These are phyloP conservation scores for Phialophora macrospora DNA, from an alignment of 2,329 filamentous ascomycete species.

Conservation along the genomic window DNA sequence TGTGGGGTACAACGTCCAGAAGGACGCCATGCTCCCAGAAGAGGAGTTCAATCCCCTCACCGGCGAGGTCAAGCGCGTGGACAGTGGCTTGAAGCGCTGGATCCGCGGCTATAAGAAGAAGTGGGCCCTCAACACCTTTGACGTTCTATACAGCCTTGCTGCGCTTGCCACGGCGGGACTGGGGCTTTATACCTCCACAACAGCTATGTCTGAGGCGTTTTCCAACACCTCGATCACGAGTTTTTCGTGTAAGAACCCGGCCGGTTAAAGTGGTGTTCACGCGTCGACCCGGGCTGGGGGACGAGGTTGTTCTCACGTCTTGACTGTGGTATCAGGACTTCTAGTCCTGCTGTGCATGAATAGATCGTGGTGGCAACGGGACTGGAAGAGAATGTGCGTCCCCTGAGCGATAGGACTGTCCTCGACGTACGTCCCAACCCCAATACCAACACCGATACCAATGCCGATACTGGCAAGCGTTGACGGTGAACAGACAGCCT, in stretches of 20 bases:
- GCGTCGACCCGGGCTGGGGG: background rate
- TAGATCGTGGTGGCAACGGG: no score
- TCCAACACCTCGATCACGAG: conserved; percentile 6
- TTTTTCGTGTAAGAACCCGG: conserved; percentile 10
- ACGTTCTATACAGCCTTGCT: conserved; percentile 7
- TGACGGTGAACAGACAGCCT: no score
- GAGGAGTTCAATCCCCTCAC: conserved; percentile 38
- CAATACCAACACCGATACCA: no score
- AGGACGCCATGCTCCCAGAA: conserved; percentile 37
- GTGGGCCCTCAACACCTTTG: conserved; percentile 23
- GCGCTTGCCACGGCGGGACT: conserved; percentile 5
- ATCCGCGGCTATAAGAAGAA: conserved; percentile 38
- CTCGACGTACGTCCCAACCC: no score
- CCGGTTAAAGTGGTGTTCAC: background rate
- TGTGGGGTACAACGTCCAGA: conserved; percentile 40
- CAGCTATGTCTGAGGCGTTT: conserved; percentile 5
- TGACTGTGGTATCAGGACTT: no score
- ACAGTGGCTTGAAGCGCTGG: conserved; percentile 26
- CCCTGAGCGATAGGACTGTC: no score
- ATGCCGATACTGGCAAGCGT: no score
- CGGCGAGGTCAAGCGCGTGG: conserved; percentile 28
- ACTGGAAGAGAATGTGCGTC: no score
- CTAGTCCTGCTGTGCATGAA: no score
- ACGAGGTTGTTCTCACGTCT: background rate
- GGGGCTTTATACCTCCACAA: conserved; percentile 3